Evolutionary conservation across 2,329 filamentous ascomycete genomes (phyloP), one percentile per base, ranked within the genome.

Genomic region (Emmonsia crescens): DNA sequence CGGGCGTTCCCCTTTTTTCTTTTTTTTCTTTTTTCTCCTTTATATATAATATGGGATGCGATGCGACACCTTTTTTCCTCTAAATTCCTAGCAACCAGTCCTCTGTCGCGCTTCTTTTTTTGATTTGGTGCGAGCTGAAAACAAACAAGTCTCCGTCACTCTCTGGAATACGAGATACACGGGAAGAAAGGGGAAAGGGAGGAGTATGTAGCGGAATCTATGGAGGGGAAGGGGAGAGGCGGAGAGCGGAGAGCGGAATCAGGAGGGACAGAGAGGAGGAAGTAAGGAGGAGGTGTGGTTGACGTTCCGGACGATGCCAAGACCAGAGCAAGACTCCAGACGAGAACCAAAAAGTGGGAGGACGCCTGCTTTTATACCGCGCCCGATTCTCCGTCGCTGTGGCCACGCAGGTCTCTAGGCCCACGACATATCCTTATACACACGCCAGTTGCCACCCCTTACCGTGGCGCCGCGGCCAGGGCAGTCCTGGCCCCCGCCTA

Each of bases 291-390:
- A 31, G 33, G 42, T 38, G 54, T 57, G 29, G n/a, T 40, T 58
- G 64, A 63, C 52, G 61, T 65, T 60, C 64, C 63, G 61, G 63
- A 61, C 61, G 61, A 62, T 38, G 64, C 64, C 64, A 65, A 66
- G 65, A 65, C 62, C 65, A 65, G 55, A 36, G 62, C 52, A 55
- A 29, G 40, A 62, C 49, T 40, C 58, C 62, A 65, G 58, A 64
- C 24, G 16, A 56, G 42, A 59, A 52, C 40, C 54, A 59, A 36
- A 61, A 59, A 61, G 52, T 60, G 64, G 63, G 63, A 62, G 58
- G 60, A 36, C 58, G 62, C 62, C 57, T 60, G 54, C 61, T 66
- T 66, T 63, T 66, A 66, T 66, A 66, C 61, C 55, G 57, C 59
- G 62, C 54, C 65, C 46, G 58, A 10, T 57, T 61, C 49, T 12